Percentiles rank a stretch among this genome's conserved stretches.
phyloP scores from a whole-genome alignment of 1,284 basidiomycete genomes.

The Bjerkandera adusta region DNA sequence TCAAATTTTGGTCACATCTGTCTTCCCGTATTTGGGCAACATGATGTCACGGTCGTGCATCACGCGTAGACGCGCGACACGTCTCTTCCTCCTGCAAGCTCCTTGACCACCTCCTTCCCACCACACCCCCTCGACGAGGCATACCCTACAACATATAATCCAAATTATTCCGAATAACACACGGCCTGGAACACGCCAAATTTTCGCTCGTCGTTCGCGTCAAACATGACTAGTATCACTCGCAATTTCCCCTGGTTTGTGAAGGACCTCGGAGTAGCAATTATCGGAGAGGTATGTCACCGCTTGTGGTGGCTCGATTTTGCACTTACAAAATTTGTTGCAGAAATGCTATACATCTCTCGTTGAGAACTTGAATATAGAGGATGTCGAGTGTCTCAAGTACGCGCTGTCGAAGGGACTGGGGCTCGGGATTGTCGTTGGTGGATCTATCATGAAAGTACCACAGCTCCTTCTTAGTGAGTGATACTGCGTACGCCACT shows the following conservation, averaged over 20 bases:
- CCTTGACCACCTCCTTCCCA: too few relatives aligned
- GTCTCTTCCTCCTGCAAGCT: constrained; percentile 8
- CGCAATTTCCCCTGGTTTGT: constrained; percentile 80
- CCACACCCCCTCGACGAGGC: too few relatives aligned
- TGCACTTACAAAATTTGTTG: constrained; percentile 11
- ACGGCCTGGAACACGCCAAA: background rate
- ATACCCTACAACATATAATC: too few relatives aligned
- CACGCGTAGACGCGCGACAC: constrained; percentile 9
- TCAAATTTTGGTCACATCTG: constrained; percentile 17
- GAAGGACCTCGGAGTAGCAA: constrained; percentile 73
- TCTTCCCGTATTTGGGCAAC: constrained; percentile 5
- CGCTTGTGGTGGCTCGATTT: background rate
- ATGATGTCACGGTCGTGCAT: constrained; percentile 6
- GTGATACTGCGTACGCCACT: constrained; percentile 26
- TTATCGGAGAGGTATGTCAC: constrained; percentile 76
- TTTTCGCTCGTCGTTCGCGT: constrained; percentile 4
- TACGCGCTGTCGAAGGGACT: constrained; percentile 91
- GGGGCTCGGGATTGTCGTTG: constrained; percentile 90
- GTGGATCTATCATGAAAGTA: constrained; percentile 94
- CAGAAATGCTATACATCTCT: constrained; percentile 91
- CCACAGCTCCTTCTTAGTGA: constrained; percentile 81
- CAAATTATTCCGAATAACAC: background rate
- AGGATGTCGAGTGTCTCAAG: constrained; percentile 85
- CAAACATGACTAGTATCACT: constrained; percentile 66
- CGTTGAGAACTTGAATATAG: constrained; percentile 85